Conservation (phyloP, 2,329 filamentous ascomycete genomes). For the Botrytis byssoidea region DNA sequence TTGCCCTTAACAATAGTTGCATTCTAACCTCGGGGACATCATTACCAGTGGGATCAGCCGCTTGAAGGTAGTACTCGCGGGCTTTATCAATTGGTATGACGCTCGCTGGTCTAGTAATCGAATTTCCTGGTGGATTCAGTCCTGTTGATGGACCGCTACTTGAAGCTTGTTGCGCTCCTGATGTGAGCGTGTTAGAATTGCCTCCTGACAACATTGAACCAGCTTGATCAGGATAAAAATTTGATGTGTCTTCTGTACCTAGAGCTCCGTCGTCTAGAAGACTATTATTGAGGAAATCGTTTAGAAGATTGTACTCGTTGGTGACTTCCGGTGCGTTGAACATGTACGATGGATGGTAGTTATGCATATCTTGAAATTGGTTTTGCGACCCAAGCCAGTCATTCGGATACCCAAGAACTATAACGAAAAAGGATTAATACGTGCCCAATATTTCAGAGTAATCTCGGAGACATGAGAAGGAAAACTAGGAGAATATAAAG, state of each 20-base stretch:
- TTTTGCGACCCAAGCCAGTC: conserved; percentile 74
- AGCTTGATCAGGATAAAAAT: conserved; percentile 58
- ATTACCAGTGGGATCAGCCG: conserved; percentile 87
- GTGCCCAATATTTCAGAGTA: conserved; percentile 25
- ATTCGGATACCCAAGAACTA: conserved; percentile 77
- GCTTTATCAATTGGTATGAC: conserved; percentile 59
- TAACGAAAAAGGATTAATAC: conserved; percentile 46
- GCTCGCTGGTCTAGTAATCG: conserved; percentile 60
- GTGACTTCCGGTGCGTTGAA: conserved; percentile 91
- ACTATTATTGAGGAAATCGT: conserved; percentile 92
- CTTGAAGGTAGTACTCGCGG: conserved; percentile 94
- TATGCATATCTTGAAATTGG: conserved; percentile 91
- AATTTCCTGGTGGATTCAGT: conserved; percentile 47
- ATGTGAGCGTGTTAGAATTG: conserved; percentile 43
- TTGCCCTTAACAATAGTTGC: conserved; percentile 89
- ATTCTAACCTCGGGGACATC: conserved; percentile 89
- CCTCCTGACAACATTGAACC: conserved; percentile 49
- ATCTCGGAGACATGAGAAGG: conserved; percentile 32
- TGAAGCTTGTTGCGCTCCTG: conserved; percentile 39
- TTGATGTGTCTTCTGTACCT: conserved; percentile 65
- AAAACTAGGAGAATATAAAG: conserved; percentile 13
- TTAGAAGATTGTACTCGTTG: conserved; percentile 94
- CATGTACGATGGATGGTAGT: conserved; percentile 91
- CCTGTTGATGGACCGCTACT: conserved; percentile 18
- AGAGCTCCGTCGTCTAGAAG: conserved; percentile 79